A percentile compares a stretch with the other conserved stretches of the same genome.
phyloP scores from a whole-genome alignment of 768 basidiomycete species.

The Suillus cothurnatus region DNA sequence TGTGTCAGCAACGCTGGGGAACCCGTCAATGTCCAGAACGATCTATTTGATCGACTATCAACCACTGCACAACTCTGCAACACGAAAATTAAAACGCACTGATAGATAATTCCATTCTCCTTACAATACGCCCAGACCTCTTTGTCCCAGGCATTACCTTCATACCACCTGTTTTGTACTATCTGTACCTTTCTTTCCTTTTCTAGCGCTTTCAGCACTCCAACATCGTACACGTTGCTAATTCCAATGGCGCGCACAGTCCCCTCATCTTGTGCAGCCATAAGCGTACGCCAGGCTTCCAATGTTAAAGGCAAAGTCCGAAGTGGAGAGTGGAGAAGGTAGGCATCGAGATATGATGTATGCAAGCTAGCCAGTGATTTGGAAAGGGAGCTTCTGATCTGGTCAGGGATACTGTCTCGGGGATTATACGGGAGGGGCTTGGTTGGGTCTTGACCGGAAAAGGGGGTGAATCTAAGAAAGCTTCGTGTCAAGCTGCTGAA shows the following conservation, averaged over 20 bases:
- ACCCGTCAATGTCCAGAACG: constrained; percentile 88
- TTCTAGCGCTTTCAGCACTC: constrained; percentile 52
- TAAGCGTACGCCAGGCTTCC: constrained; percentile 69
- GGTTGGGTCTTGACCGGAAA: constrained; percentile 68
- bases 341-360: constrained; percentile 76
- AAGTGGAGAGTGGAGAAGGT: constrained; percentile 78
- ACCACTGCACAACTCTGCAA: not conserved
- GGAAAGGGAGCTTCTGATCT: constrained; percentile 63
- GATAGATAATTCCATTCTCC: constrained; percentile 66
- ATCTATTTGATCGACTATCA: constrained; percentile 44
- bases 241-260: constrained; percentile 68
- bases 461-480: constrained; percentile 63
- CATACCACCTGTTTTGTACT: constrained; percentile 86
- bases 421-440: constrained; percentile 78
- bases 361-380: constrained; percentile 68
- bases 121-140: constrained; percentile 66
- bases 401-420: constrained; percentile 49
- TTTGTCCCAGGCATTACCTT: constrained; percentile 76
- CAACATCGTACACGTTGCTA: constrained; percentile 75
- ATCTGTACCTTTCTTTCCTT: constrained; percentile 62
- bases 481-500: not conserved
- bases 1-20: constrained; percentile 63
- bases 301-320: constrained; percentile 58
- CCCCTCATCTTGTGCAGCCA: constrained; percentile 63
- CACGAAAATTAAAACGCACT: constrained; percentile 46